Evolutionary conservation across 345 rosid genomes (phyloP), one percentile per base, ranked within the genome.

Genomic region (Heritiera fomes): DNA sequence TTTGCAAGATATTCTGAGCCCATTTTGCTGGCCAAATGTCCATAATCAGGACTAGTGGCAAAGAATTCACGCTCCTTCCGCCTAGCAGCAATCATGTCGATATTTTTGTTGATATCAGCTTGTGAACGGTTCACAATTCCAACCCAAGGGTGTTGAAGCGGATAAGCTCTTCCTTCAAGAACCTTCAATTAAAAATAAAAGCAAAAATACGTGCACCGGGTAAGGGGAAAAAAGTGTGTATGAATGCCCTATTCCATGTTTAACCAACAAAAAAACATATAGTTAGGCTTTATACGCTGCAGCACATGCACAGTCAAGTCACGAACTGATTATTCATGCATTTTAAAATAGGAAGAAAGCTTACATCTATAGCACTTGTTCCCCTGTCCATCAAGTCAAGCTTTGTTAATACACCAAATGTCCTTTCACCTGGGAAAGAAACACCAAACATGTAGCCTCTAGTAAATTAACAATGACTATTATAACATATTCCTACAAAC

Each of bases 91-190:
- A 91, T 91, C 99, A 96, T 96, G 80, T 96, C 97, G 17, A 89
- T 85, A 64, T 92, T 96, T 78, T 85, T 96, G 77, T 96, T 96
- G 8, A 96, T 96, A 81, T 95, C 99, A 56, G 99, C 97, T 87
- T 95, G 99, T 2, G 99, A 95, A 63, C 99, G 97, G 82, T 93
- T 95, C 82, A 95, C 99, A 73, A 95, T 89, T 67, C 99, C 99
- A 83, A 93, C 99, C 99, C 99, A 96, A 76, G 98, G 99, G 8
- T 88, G 90, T 79, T 88, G 95, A 80, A 96, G 87, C 80, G 87
- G 82, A 80, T 93, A 96, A 75, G 99, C 88, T 86, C 94, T 89
- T 87, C 99, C 98, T 86, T 96, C 98, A 0, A 96, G 93, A 80
- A 96, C 98, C 99, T 95, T 75, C 15, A 43, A 32, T 13, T 13